Evolutionary conservation across 768 basidiomycete species (phyloP).

Genomic region (Mycena pura): DNA sequence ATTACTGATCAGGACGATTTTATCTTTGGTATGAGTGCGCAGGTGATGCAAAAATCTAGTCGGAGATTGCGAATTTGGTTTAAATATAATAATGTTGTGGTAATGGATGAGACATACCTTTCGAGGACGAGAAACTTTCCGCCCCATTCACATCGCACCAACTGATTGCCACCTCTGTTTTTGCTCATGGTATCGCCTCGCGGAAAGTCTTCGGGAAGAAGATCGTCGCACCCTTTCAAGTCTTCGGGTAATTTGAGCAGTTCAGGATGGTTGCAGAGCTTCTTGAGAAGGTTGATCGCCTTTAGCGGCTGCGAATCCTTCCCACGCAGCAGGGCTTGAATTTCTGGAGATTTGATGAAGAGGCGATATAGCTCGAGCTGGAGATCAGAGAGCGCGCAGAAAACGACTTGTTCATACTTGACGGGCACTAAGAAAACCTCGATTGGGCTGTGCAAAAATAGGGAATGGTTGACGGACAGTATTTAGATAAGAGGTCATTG

Average conservation of each 20-base stretch:
- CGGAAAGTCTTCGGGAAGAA: conserved; percentile 84
- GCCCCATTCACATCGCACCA: conserved; percentile 81
- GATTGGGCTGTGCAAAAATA: conserved; percentile 15
- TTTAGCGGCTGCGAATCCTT: conserved; percentile 92
- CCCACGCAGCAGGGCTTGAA: conserved; percentile 87
- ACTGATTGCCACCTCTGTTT: conserved; percentile 51
- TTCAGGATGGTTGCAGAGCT: conserved; percentile 95
- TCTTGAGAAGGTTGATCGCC: conserved; percentile 93
- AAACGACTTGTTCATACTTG: conserved; percentile 98
- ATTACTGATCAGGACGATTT: conserved; percentile 96
- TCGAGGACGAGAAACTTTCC: conserved; percentile 96
- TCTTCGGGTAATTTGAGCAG: conserved; percentile 86
- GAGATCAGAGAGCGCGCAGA: conserved; percentile 84
- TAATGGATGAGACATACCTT: conserved; percentile 54
- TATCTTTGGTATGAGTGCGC: conserved; percentile 82
- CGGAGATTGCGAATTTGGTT: neutral
- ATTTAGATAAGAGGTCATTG: conserved; percentile 94
- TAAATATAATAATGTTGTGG: neutral
- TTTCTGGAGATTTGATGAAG: conserved; percentile 93
- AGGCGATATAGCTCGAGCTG: conserved; percentile 86
- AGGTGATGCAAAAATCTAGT: conserved; percentile 85
- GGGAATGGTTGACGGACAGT: conserved; percentile 61
- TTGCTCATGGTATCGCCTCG: conserved; percentile 49
- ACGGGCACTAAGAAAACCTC: conserved; percentile 76
- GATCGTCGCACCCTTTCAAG: conserved; percentile 77